These are phyloP conservation scores for Xerocomus brunneocitrinus DNA, from an alignment of 768 basidiomycete species.

Conservation along the genomic window DNA sequence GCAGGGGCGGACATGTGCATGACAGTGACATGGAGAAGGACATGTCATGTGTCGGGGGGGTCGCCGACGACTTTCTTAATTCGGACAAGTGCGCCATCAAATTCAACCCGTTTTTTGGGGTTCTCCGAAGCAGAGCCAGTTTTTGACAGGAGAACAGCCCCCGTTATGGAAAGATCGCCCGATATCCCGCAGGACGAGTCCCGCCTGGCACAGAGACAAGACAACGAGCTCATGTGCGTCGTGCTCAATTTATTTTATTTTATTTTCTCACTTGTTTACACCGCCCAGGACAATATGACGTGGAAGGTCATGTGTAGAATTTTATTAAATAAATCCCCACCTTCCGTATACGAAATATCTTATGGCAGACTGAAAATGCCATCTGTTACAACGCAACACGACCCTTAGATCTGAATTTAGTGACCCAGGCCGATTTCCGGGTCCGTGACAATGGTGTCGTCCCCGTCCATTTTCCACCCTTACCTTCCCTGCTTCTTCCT, in stretches of 20 bases:
- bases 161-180: conserved; percentile 28
- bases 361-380: conserved; percentile 38
- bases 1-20: conserved; percentile 21
- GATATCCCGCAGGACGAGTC: conserved; percentile 1
- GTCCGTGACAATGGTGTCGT: conserved; percentile 38
- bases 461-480: conserved; percentile 38
- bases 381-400: conserved; percentile 49
- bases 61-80: conserved; percentile 27
- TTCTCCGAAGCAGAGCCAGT: conserved; percentile 19
- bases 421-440: conserved; percentile 46
- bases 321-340: conserved; percentile 42
- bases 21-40: conserved; percentile 25
- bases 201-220: background rate
- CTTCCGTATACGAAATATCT: conserved; percentile 39
- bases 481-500: conserved; percentile 31
- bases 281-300: conserved; percentile 24
- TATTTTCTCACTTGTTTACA: conserved; percentile 20
- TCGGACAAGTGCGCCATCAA: conserved; percentile 27
- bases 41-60: conserved; percentile 20
- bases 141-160: conserved; percentile 17
- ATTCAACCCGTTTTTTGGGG: conserved; percentile 24
- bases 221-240: conserved; percentile 1
- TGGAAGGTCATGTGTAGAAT: conserved; percentile 28
- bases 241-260: conserved; percentile 5
- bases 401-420: conserved; percentile 73